A percentile compares a stretch with the other conserved stretches of the same genome.
phyloP scores from a whole-genome alignment of 176 grass and related monocot species.

The Hordeum marinum region DNA sequence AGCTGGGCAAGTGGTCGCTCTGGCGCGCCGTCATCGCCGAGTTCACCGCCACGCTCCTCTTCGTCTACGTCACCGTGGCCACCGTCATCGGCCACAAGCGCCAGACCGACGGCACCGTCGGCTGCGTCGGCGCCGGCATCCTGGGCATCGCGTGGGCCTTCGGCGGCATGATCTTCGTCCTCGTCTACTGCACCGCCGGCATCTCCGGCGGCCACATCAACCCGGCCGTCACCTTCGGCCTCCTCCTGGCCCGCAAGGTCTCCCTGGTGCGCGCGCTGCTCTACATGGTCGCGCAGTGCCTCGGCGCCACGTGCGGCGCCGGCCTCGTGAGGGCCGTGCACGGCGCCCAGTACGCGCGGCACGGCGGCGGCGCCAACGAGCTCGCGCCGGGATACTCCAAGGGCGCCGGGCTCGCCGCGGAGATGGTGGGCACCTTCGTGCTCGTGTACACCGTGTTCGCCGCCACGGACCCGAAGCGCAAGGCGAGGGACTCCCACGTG shows the following conservation, averaged over 20 bases:
- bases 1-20: constrained; percentile 34
- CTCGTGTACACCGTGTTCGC: constrained; percentile 88
- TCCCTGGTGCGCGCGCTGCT: constrained; percentile 32
- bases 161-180: constrained; percentile 90
- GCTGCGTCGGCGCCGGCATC: constrained; percentile 52
- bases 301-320: constrained; percentile 30
- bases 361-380: constrained; percentile 65
- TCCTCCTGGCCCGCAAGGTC: constrained; percentile 34
- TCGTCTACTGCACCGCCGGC: constrained; percentile 91
- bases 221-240: constrained; percentile 36
- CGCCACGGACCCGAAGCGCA: constrained; percentile 72
- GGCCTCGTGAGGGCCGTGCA: constrained; percentile 16
- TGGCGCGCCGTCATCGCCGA: constrained; percentile 36
- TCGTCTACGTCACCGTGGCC: constrained; percentile 22
- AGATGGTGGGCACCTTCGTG: constrained; percentile 66
- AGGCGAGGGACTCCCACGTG: constrained; percentile 52
- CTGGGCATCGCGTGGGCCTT: constrained; percentile 91
- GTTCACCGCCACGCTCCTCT: constrained; percentile 30
- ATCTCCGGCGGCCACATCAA: constrained; percentile 66
- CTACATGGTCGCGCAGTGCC: constrained; percentile 35
- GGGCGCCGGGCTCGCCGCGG: constrained; percentile 50
- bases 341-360: constrained; percentile 17
- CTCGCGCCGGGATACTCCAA: constrained; percentile 49
- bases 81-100: constrained; percentile 29
- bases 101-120: neutral